Percentiles rank a stretch among this genome's conserved stretches.
phyloP scores from a whole-genome alignment of 352 stramenopile genomes.

The Pythium aristosporum region DNA sequence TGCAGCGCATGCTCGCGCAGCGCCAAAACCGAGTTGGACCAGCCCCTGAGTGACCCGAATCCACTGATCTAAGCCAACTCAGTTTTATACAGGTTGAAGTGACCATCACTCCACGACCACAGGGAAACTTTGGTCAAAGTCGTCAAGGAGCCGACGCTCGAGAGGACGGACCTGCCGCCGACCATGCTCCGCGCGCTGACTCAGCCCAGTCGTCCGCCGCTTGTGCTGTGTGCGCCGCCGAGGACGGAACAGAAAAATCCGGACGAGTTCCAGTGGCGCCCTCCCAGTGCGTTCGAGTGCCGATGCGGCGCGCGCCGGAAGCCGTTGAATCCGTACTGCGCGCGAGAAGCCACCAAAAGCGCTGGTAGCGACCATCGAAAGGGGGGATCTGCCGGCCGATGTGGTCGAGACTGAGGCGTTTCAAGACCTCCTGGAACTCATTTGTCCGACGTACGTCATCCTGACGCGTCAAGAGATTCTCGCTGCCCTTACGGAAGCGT shows the following conservation, averaged over 20 bases:
- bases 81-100: not conserved
- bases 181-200: not conserved
- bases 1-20: slow-evolving; percentile 61
- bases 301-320: not conserved
- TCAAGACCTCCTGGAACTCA: not conserved
- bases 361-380: not conserved
- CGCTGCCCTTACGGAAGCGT: not conserved
- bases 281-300: not conserved
- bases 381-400: not conserved
- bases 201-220: not conserved
- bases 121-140: not conserved
- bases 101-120: not conserved
- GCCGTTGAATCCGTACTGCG: not conserved
- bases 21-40: slow-evolving; percentile 52
- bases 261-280: not conserved
- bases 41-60: slow-evolving; percentile 9
- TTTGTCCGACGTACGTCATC: not conserved
- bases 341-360: not conserved
- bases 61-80: not conserved
- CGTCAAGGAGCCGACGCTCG: not conserved
- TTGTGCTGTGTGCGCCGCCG: not conserved
- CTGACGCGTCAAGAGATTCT: not conserved
- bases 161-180: not conserved
- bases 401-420: not conserved
- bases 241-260: too few relatives aligned